phyloP scores from a whole-genome alignment of 2,329 filamentous ascomycete genomes.

The Elsinoe perseae region DNA sequence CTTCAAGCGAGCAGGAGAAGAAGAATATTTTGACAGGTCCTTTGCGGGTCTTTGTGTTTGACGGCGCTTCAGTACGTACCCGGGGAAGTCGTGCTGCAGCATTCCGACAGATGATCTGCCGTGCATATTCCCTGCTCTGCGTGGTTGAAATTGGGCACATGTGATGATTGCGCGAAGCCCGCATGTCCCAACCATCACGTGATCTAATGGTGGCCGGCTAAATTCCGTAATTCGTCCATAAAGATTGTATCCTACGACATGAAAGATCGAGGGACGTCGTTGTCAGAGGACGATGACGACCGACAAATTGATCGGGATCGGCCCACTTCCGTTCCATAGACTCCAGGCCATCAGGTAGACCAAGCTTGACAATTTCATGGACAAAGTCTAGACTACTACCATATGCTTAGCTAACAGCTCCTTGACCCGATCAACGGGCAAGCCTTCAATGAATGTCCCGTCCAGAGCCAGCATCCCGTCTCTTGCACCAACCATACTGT shows the following conservation, averaged over 20 bases:
- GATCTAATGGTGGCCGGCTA: neutral
- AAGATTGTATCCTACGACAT: neutral
- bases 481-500: conserved; percentile 51
- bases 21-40: neutral
- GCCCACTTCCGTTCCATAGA: neutral
- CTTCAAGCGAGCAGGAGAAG: neutral
- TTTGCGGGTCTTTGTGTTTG: neutral
- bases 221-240: neutral
- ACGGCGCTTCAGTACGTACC: conserved; percentile 10
- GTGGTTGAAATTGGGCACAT: conserved; percentile 14
- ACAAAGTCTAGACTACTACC: neutral
- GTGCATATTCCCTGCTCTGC: neutral
- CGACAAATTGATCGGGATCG: neutral
- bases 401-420: conserved; percentile 40
- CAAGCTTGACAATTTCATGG: neutral
- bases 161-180: conserved; percentile 1
- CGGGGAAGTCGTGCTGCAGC: conserved; percentile 10
- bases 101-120: neutral
- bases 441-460: conserved; percentile 43
- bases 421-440: conserved; percentile 43
- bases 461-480: conserved; percentile 51
- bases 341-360: neutral
- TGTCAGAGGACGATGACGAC: neutral
- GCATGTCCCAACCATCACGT: conserved; percentile 10
- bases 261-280: no score